A percentile compares a stretch with the other conserved stretches of the same genome.
phyloP scores from a whole-genome alignment of 1,284 basidiomycete species.

The Tausonia pullulans region DNA sequence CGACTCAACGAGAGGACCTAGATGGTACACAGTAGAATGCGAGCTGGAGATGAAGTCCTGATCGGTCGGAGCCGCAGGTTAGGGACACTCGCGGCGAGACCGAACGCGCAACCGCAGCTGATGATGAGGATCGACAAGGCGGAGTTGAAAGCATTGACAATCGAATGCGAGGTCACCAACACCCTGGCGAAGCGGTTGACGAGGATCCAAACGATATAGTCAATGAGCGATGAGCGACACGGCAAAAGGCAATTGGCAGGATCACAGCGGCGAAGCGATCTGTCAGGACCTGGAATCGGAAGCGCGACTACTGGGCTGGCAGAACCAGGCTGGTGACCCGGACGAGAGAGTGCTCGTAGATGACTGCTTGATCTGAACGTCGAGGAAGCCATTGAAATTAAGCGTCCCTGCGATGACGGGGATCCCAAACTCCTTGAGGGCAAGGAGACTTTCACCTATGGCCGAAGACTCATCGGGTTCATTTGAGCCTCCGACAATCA shows the following conservation, averaged over 20 bases:
- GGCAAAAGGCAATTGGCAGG: slow-evolving; percentile 15
- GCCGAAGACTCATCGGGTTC: slow-evolving; percentile 41
- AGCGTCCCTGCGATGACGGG: slow-evolving; percentile 38
- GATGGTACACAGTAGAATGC: slow-evolving; percentile 25
- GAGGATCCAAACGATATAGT: slow-evolving; percentile 36
- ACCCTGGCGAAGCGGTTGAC: slow-evolving; percentile 31
- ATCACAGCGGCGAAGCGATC: slow-evolving; percentile 20
- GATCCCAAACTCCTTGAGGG: slow-evolving; percentile 33
- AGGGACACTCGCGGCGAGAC: slow-evolving; percentile 16
- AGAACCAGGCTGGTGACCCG: slow-evolving; percentile 36
- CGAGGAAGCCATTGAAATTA: slow-evolving; percentile 33
- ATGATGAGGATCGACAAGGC: slow-evolving; percentile 39
- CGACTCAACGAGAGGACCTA: slow-evolving; percentile 16
- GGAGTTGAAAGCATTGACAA: slow-evolving; percentile 34
- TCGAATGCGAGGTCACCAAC: slow-evolving; percentile 26
- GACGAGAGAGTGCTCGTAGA: slow-evolving; percentile 40
- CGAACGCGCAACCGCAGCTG: slow-evolving; percentile 40
- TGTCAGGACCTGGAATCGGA: slow-evolving; percentile 19
- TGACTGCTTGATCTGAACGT: slow-evolving; percentile 35
- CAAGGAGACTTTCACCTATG: slow-evolving; percentile 40
- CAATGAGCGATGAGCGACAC: slow-evolving; percentile 21
- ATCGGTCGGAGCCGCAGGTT: neutral
- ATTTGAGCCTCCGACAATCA: slow-evolving; percentile 33
- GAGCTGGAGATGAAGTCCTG: neutral
- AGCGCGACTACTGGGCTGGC: slow-evolving; percentile 18